Percentiles rank a stretch among this genome's conserved stretches.
Evolutionary conservation across 164 flowering plant species (phyloP).

Genomic region (Sextonia rubra): DNA sequence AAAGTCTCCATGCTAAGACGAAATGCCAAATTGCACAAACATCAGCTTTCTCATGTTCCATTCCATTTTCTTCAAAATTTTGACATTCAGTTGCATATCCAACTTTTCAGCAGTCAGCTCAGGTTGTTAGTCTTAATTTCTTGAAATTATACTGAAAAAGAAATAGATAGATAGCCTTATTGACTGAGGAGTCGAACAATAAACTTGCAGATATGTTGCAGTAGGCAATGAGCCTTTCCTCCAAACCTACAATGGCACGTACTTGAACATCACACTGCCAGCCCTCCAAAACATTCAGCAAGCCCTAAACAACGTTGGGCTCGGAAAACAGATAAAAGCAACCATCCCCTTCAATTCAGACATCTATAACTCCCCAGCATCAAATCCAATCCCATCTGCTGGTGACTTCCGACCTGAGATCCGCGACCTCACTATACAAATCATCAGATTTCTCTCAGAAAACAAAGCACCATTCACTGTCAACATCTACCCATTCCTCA

Average conservation of each 20-base stretch:
- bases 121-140: background rate
- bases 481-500: slow-evolving; percentile 91
- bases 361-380: slow-evolving; percentile 18
- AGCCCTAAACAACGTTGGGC: slow-evolving; percentile 54
- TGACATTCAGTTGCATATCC: slow-evolving; percentile 27
- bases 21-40: background rate
- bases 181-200: slow-evolving; percentile 17
- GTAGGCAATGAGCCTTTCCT: slow-evolving; percentile 92
- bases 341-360: slow-evolving; percentile 71
- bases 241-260: slow-evolving; percentile 61
- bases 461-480: slow-evolving; percentile 77
- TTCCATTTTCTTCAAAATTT: slow-evolving; percentile 39
- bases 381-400: slow-evolving; percentile 22
- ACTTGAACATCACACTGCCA: slow-evolving; percentile 43
- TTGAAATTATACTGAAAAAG: background rate
- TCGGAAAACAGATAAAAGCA: slow-evolving; percentile 45
- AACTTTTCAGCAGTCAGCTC: background rate
- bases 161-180: background rate
- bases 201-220: slow-evolving; percentile 67
- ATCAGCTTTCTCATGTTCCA: slow-evolving; percentile 34
- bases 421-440: slow-evolving; percentile 21
- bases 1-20: background rate
- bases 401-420: slow-evolving; percentile 24
- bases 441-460: slow-evolving; percentile 46
- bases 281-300: slow-evolving; percentile 66